phyloP scores from a whole-genome alignment of 2,329 filamentous ascomycete species.

The Cladosporium sp. region DNA sequence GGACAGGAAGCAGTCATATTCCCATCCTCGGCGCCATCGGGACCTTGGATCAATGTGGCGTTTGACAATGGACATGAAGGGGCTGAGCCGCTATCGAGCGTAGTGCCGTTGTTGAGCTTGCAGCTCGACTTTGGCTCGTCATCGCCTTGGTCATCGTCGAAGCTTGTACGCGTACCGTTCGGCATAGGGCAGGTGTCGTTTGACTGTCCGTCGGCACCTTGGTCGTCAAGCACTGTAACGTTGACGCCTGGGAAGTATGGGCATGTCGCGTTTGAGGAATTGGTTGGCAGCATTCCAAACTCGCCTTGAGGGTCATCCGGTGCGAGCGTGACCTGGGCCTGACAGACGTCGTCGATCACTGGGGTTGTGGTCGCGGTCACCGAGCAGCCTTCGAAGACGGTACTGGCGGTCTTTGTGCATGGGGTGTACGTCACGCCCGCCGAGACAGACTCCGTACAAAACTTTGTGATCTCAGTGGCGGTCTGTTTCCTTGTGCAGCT shows the following conservation, averaged over 20 bases:
- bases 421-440: slow-evolving; percentile 10
- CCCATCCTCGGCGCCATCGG: slow-evolving; percentile 20
- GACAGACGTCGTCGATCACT: slow-evolving; percentile 14
- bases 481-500: slow-evolving; percentile 12
- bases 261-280: background rate
- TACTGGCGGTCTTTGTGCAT: slow-evolving; percentile 17
- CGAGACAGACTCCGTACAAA: slow-evolving; percentile 6
- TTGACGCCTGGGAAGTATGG: slow-evolving; percentile 3
- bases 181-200: slow-evolving; percentile 13
- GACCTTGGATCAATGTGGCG: slow-evolving; percentile 11
- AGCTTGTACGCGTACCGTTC: slow-evolving; percentile 6
- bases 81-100: background rate
- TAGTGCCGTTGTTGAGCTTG: background rate
- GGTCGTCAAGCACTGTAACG: slow-evolving; percentile 10
- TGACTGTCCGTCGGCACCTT: background rate
- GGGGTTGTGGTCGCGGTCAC: slow-evolving; percentile 16
- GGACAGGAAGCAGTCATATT: background rate
- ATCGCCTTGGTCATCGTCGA: slow-evolving; percentile 18
- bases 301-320: slow-evolving; percentile 19
- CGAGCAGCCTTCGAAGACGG: slow-evolving; percentile 15
- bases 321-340: background rate
- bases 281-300: background rate
- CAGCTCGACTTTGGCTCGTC: background rate
- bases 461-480: slow-evolving; percentile 16
- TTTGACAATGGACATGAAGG: slow-evolving; percentile 9